These are phyloP conservation scores for Lolium rigidum DNA, from an alignment of 176 grass and related monocot genomes.

Conservation along the genomic window DNA sequence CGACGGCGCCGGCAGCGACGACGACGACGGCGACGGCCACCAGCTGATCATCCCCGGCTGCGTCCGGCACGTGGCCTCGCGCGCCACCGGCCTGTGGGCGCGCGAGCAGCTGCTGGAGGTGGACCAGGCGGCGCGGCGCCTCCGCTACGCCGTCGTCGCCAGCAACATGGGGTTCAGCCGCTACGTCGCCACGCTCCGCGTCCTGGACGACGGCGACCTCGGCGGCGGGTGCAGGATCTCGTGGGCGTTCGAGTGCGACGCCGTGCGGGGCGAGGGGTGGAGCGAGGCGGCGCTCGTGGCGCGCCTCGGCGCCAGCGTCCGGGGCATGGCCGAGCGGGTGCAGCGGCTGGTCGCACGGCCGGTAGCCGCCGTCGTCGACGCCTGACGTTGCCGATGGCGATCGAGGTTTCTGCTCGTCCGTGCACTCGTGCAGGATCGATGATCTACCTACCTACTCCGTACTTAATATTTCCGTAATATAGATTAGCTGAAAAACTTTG, in stretches of 20 bases:
- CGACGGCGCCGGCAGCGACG: neutral
- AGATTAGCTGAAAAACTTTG: neutral
- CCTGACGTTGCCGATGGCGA: neutral
- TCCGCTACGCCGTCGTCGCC: constrained; percentile 53
- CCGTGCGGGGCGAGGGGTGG: constrained; percentile 42
- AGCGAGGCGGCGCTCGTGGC: constrained; percentile 48
- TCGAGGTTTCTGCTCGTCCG: neutral
- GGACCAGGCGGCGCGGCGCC: constrained; percentile 39
- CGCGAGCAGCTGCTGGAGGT: constrained; percentile 57
- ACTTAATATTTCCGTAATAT: neutral
- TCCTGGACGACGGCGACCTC: neutral
- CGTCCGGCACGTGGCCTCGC: constrained; percentile 43
- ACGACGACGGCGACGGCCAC: neutral
- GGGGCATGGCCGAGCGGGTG: constrained; percentile 57
- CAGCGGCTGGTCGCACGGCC: constrained; percentile 25
- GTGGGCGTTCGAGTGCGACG: constrained; percentile 66
- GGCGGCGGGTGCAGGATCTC: constrained; percentile 52
- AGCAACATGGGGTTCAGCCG: constrained; percentile 62
- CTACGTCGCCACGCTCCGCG: constrained; percentile 54
- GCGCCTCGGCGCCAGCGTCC: constrained; percentile 37
- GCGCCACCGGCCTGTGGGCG: constrained; percentile 44
- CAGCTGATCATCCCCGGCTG: constrained; percentile 17
- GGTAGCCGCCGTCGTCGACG: neutral
- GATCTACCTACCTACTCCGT: neutral
- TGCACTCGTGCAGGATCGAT: neutral